Conservation (phyloP, 768 basidiomycete genomes). For the Lentinula raphanica region DNA sequence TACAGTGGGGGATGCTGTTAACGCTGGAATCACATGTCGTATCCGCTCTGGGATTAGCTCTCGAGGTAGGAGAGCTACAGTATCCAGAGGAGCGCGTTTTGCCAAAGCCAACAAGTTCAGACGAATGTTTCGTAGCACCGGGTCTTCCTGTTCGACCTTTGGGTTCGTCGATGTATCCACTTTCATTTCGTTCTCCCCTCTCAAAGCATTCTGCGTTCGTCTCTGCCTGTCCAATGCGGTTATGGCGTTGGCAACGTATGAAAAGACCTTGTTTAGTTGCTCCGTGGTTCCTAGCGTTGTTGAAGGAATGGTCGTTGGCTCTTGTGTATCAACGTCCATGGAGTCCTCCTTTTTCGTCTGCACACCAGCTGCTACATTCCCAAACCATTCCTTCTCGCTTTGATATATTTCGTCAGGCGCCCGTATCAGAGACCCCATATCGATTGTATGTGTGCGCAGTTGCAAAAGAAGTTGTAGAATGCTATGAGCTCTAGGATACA, state of each 20-base stretch:
- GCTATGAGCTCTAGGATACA: constrained; percentile 36
- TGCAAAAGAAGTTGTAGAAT: constrained; percentile 37
- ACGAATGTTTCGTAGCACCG: constrained; percentile 50
- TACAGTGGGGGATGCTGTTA: neutral
- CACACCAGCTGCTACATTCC: constrained; percentile 34
- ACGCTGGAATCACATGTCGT: constrained; percentile 56
- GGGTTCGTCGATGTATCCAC: constrained; percentile 15
- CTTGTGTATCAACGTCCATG: constrained; percentile 4
- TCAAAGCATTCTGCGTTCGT: constrained; percentile 10
- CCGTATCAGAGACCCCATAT: constrained; percentile 47
- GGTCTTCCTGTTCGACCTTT: constrained; percentile 29
- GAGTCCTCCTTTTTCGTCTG: constrained; percentile 21
- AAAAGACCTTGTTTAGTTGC: constrained; percentile 51
- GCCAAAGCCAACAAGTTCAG: constrained; percentile 74
- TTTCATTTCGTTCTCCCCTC: constrained; percentile 16
- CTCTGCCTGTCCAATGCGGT: constrained; percentile 33
- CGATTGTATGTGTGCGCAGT: constrained; percentile 43
- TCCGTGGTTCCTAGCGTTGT: constrained; percentile 34
- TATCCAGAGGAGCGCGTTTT: constrained; percentile 72
- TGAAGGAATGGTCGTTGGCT: neutral
- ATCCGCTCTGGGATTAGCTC: constrained; percentile 65
- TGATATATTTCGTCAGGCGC: constrained; percentile 41
- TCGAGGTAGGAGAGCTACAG: constrained; percentile 56
- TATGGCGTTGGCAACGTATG: constrained; percentile 51
- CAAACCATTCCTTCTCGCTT: constrained; percentile 51